Evolutionary conservation across 352 stramenopile genomes (phyloP), one percentile per base, ranked within the genome.

Genomic region (Phytophthora boehmeriae): DNA sequence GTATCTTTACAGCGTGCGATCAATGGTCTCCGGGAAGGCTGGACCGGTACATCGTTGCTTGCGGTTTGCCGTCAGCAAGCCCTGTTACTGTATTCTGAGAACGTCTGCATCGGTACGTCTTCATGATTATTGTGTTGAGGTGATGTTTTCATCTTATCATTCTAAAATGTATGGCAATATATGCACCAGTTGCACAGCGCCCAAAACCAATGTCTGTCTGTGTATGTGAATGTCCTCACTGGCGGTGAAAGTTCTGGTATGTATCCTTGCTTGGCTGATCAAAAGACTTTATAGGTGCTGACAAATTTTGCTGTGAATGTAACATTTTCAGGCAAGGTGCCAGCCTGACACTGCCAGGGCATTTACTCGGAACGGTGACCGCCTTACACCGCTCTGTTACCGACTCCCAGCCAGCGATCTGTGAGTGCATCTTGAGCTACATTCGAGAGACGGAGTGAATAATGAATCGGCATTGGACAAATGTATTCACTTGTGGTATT

Each of bases 221-320:
- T 96, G 43, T 97, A 97, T 80, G 91, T 93, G 67, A 92, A 82
- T 86, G 61, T 96, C 22, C 60, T 93, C 17, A 68, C 68, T 14
- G 83, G 86, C 17, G 87, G 87, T 48, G 87, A 96, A 74, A 96
- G 84, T 59, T 83, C 86, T 53, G 89, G 83, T 93, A 59, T 22
- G 77, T 61, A 28, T 42, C 6, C 3, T 30, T 39, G 8, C 14
- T 14, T n/a, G n/a, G n/a, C n/a, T n/a, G n/a, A n/a, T n/a, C n/a
- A n/a, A n/a, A n/a, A n/a, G n/a, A n/a, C n/a, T n/a, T n/a, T n/a
- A n/a, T n/a, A n/a, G n/a, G n/a, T n/a, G n/a, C n/a, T 39, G 34
- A 39, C 34, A 39, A 4, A 39, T 39, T 13, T 43, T 43, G 14
- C 57, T 47, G 11, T 49, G 23, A 30, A 8, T 30, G 16, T 66